Evolutionary conservation across 2,329 filamentous ascomycete genomes (phyloP).

Genomic region (Drechslerella coelobrocha): DNA sequence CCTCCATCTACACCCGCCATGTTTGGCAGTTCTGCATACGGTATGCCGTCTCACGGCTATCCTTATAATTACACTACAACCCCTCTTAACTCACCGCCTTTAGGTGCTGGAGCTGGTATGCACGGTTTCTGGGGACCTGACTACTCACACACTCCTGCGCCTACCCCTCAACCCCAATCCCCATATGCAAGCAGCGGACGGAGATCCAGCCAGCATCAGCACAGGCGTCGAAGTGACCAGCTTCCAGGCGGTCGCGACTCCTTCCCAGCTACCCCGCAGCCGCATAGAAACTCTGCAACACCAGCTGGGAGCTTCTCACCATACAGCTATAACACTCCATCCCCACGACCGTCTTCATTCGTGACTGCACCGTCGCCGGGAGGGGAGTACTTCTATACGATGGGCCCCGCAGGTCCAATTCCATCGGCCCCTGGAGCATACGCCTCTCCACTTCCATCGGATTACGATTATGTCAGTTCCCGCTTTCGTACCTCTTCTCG

Average conservation of each 20-base stretch:
- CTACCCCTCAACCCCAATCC: slow-evolving; percentile 50
- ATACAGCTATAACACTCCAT: slow-evolving; percentile 45
- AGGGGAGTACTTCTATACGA: slow-evolving; percentile 38
- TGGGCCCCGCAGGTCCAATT: slow-evolving; percentile 44
- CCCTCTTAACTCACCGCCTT: slow-evolving; percentile 51
- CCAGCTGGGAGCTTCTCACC: slow-evolving; percentile 46
- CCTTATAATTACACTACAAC: slow-evolving; percentile 50
- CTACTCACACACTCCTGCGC: slow-evolving; percentile 49
- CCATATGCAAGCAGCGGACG: slow-evolving; percentile 44
- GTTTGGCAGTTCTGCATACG: slow-evolving; percentile 50
- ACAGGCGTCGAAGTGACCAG: slow-evolving; percentile 48
- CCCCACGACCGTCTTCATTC: slow-evolving; percentile 41
- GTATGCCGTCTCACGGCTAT: slow-evolving; percentile 51
- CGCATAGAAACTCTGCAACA: slow-evolving; percentile 41
- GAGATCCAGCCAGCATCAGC: slow-evolving; percentile 31
- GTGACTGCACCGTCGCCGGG: slow-evolving; percentile 44
- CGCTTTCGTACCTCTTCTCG: slow-evolving; percentile 49
- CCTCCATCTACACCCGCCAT: slow-evolving; percentile 43
- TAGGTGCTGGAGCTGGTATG: slow-evolving; percentile 51
- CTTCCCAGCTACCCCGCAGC: slow-evolving; percentile 48
- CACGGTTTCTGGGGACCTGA: slow-evolving; percentile 47
- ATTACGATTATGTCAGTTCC: slow-evolving; percentile 51
- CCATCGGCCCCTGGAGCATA: slow-evolving; percentile 34
- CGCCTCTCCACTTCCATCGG: slow-evolving; percentile 40
- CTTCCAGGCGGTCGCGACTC: slow-evolving; percentile 45